Evolutionary conservation across 176 grass and related monocot species (phyloP).

Genomic region (Metroxylon sagu): DNA sequence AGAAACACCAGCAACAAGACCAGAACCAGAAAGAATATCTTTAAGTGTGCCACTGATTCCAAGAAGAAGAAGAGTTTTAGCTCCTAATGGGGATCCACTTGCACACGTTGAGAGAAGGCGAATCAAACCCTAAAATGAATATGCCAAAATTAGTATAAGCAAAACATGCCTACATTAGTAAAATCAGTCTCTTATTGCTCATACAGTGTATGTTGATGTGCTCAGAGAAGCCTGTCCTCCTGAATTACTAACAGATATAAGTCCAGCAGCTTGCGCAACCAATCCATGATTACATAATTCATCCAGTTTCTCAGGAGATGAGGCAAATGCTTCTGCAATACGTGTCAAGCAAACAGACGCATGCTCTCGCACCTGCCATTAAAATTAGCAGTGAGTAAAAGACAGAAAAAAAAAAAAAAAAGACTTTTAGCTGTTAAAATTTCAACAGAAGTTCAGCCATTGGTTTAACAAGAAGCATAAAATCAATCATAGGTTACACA

Average conservation of each 20-base stretch:
- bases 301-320: slow-evolving; percentile 65
- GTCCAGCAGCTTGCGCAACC: slow-evolving; percentile 63
- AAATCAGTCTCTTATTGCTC: too few relatives aligned
- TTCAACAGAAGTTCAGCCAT: too few relatives aligned
- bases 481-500: neutral
- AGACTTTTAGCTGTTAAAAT: too few relatives aligned
- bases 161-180: neutral
- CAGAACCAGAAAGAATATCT: slow-evolving; percentile 83
- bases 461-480: too few relatives aligned
- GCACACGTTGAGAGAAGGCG: slow-evolving; percentile 69
- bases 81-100: slow-evolving; percentile 58
- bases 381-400: slow-evolving; percentile 2
- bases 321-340: slow-evolving; percentile 74
- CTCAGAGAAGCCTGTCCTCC: slow-evolving; percentile 66
- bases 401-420: too few relatives aligned
- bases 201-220: slow-evolving; percentile 79
- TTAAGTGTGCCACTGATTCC: slow-evolving; percentile 78
- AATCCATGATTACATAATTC: slow-evolving; percentile 80
- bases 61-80: slow-evolving; percentile 80
- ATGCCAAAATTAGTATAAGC: slow-evolving; percentile 1
- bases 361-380: slow-evolving; percentile 62
- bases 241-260: slow-evolving; percentile 64
- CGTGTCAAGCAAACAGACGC: slow-evolving; percentile 74
- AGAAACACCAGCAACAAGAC: slow-evolving; percentile 46
- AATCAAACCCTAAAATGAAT: slow-evolving; percentile 56